These are phyloP conservation scores for Rhododendron molle DNA, from an alignment of 148 eudicot genomes.

Conservation along the genomic window DNA sequence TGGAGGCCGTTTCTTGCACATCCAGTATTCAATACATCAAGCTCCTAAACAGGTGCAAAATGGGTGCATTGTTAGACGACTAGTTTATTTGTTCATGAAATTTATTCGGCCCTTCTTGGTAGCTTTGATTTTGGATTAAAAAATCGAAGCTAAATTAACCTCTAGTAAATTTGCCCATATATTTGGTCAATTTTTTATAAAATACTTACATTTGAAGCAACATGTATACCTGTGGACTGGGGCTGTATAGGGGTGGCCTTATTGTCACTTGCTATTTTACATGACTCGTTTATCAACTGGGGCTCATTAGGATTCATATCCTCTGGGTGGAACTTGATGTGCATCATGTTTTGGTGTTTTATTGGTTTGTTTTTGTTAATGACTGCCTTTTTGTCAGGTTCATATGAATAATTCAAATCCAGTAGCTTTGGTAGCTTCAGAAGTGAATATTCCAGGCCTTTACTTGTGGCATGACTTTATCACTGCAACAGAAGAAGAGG, in stretches of 20 bases:
- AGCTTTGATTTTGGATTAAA: not conserved
- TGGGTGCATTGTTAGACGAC: not conserved
- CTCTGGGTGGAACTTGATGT: not conserved
- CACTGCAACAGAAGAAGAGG: constrained; percentile 76
- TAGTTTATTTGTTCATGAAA: not conserved
- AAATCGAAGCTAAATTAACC: not conserved
- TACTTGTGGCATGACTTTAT: constrained; percentile 80
- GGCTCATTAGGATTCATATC: not conserved
- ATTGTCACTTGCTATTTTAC: not conserved
- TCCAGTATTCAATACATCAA: constrained; percentile 63
- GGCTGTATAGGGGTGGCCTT: not conserved
- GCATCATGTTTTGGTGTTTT: not conserved
- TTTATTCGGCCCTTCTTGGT: not conserved
- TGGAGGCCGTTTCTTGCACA: constrained; percentile 64
- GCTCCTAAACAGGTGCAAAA: constrained; percentile 44
- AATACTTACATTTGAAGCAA: not conserved
- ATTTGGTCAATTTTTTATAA: not conserved
- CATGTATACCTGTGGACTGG: not conserved
- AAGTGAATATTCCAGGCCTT: constrained; percentile 72
- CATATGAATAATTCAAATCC: constrained; percentile 36
- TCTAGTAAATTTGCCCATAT: not conserved
- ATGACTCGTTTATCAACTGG: not conserved
- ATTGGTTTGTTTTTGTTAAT: not conserved
- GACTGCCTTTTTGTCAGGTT: constrained; percentile 36
- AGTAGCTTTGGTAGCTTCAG: constrained; percentile 70